Conservation (phyloP, 768 basidiomycete species). For the Lanmaoa rubissima region DNA sequence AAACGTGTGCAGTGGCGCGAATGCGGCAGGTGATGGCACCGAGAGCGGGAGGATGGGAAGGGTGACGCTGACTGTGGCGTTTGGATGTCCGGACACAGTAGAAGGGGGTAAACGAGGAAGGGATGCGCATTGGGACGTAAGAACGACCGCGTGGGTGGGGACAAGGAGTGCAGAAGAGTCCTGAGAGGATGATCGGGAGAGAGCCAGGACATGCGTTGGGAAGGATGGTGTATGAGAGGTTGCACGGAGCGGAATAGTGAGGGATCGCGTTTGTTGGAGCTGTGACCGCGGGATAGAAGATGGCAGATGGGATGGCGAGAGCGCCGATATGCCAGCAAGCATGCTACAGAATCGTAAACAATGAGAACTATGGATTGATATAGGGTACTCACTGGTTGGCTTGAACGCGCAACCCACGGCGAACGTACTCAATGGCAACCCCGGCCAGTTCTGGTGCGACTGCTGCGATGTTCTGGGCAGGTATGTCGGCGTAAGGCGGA, state of each 20-base stretch:
- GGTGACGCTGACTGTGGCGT: constrained; percentile 35
- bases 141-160: constrained; percentile 67
- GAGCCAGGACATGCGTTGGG: constrained; percentile 56
- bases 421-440: constrained; percentile 64
- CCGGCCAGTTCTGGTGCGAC: constrained; percentile 49
- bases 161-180: constrained; percentile 45
- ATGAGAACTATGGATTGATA: constrained; percentile 7
- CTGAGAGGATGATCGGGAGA: constrained; percentile 32
- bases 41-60: constrained; percentile 63
- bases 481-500: constrained; percentile 56
- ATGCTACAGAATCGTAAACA: constrained; percentile 39
- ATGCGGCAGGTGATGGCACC: constrained; percentile 62
- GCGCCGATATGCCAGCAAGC: constrained; percentile 41
- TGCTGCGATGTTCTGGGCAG: constrained; percentile 52
- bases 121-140: constrained; percentile 66
- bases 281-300: constrained; percentile 30
- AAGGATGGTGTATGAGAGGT: constrained; percentile 23
- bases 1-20: constrained; percentile 57
- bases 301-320: constrained; percentile 47
- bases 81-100: constrained; percentile 32
- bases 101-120: constrained; percentile 54
- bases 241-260: constrained; percentile 33
- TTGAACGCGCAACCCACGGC: constrained; percentile 44
- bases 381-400: constrained; percentile 42
- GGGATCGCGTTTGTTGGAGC: constrained; percentile 31